Base-by-base conservation (phyloP, 257 asterid species). In the Lycium ferocissimum region DNA sequence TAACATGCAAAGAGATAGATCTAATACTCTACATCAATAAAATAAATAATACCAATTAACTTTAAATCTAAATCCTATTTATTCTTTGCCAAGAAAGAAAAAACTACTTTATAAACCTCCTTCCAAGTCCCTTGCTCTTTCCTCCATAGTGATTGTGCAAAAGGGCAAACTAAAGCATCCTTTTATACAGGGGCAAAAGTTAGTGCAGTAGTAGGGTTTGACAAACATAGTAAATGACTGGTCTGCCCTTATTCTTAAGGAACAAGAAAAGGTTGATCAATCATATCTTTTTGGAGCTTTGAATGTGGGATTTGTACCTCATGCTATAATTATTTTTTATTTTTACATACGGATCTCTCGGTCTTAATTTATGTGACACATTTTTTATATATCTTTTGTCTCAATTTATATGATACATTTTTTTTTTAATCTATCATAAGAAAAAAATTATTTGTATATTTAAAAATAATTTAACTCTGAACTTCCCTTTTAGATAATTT, bases 151-250 rank as follows among this genome's bases (percentile, higher is more conserved):
- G 18, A 17, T 2, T 1, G n/a, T 43, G 7, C 80, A 72, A 18
- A 45, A 10, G 33, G 57, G n/a, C 10, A 3, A 4, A 43, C 17
- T 18, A n/a, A 43, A 72, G 58, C 37, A 72, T 6, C 1, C 10
- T 37, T 5, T 26, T 9, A 18, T 72, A 45, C n/a, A n/a, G 18
- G 17, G 17, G 12, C 1, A 4, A 72, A 40, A 37, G 22, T 22
- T 40, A 9, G 79, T 9, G 80, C 35, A 45, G 9, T 72, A 43
- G 18, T 72, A 72, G 80, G 80, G 80, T 72, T 72, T 72, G 58
- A 45, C 11, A 17, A 38, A 45, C 57, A 43, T 45, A 9, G 33
- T 72, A n/a, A 45, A 72, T 72, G 80, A 72, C 80, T 45, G 5
- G 58, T 7, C 45, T 72, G 58, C 1, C 80, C 58, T 45, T 45